A percentile compares a stretch with the other conserved stretches of the same genome.
These are phyloP conservation scores for Rhexocercosporidium sp. DNA, from an alignment of 2,329 filamentous ascomycete species.

Conservation along the genomic window DNA sequence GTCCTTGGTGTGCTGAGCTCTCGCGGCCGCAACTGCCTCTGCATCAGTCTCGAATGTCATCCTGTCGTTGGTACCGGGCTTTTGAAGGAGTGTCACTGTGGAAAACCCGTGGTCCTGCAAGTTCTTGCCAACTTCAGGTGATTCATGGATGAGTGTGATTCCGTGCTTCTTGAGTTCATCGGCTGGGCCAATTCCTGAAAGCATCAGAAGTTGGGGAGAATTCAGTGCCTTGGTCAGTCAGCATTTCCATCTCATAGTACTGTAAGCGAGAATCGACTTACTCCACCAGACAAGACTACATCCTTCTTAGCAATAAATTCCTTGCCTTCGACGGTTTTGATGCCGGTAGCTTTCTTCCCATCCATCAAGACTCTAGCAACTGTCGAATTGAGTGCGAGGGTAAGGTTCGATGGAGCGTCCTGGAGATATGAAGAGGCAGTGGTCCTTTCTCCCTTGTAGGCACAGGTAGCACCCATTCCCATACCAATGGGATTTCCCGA, in stretches of 20 bases:
- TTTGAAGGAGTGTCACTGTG: conserved; percentile 47
- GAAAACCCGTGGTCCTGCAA: conserved; percentile 44
- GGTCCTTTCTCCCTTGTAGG: conserved; percentile 52
- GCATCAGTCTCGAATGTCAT: conserved; percentile 52
- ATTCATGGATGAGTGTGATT: conserved; percentile 59
- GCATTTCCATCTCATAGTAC: background rate
- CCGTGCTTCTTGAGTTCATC: conserved; percentile 47
- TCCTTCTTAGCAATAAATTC: conserved; percentile 44
- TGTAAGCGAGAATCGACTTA: conserved; percentile 4
- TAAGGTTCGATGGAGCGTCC: conserved; percentile 54
- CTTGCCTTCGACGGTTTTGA: conserved; percentile 48
- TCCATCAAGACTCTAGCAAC: conserved; percentile 55
- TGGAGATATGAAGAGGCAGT: conserved; percentile 57
- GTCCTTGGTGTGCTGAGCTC: conserved; percentile 53
- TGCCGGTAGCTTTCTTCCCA: conserved; percentile 51
- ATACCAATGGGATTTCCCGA: conserved; percentile 63
- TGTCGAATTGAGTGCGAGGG: conserved; percentile 53
- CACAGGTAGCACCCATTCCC: conserved; percentile 54
- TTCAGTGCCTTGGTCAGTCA: conserved; percentile 44
- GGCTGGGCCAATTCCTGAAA: conserved; percentile 51
- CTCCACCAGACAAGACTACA: conserved; percentile 55
- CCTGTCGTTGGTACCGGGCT: conserved; percentile 49
- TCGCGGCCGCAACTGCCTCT: conserved; percentile 49
- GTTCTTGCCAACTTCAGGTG: conserved; percentile 69
- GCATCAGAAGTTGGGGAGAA: conserved; percentile 53